phyloP scores from a whole-genome alignment of 768 basidiomycete species.

The Kwoniella sp. region DNA sequence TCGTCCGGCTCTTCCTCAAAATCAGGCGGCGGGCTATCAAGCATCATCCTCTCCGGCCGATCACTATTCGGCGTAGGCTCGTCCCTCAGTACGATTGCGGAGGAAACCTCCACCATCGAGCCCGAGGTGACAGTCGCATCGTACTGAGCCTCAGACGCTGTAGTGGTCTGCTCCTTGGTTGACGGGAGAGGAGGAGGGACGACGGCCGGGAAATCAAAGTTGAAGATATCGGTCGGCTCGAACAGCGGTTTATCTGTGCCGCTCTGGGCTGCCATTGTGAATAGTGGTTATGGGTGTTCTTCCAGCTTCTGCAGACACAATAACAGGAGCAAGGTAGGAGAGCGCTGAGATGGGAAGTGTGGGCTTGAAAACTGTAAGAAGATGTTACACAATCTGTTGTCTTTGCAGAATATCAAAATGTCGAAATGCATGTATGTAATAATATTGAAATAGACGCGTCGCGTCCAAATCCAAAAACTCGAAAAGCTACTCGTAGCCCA shows the following conservation, averaged over 20 bases:
- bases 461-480: not conserved
- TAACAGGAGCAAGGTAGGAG: no score
- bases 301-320: not conserved
- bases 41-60: conserved; percentile 9
- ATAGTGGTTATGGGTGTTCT: not conserved
- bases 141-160: not conserved
- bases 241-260: conserved; percentile 19
- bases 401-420: no score
- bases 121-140: not conserved
- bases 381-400: no score
- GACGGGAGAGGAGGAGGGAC: not conserved
- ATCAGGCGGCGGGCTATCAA: conserved; percentile 35
- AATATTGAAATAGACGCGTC: conserved; percentile 9
- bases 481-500: no score
- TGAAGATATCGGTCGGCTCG: conserved; percentile 33
- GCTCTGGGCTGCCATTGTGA: conserved; percentile 11
- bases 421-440: no score
- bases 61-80: no score
- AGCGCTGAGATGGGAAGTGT: no score
- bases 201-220: conserved; percentile 25
- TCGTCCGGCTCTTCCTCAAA: conserved; percentile 37
- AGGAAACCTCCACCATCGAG: no score
- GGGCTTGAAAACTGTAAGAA: no score
- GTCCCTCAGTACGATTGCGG: no score
- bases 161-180: not conserved